Percentiles rank a stretch among this genome's conserved stretches.
Evolutionary conservation across 2,329 filamentous ascomycete species (phyloP).

Genomic region (Fonsecaea pedrosoi): DNA sequence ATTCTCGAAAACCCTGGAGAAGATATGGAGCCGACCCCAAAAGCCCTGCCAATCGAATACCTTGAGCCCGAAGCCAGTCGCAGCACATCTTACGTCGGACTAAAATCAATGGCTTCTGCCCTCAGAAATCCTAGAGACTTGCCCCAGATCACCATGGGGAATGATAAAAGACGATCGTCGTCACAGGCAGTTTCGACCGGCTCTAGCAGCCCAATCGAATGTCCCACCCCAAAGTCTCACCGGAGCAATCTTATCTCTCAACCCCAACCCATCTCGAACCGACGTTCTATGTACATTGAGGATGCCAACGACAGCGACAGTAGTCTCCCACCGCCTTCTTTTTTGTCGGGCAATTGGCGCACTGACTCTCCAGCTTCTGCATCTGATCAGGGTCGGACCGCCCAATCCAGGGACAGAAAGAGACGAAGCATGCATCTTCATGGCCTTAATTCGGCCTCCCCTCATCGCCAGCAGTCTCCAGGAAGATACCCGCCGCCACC

Average conservation of each 20-base stretch:
- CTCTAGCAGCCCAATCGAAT: slow-evolving; percentile 89
- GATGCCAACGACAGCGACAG: slow-evolving; percentile 89
- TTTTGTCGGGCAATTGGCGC: slow-evolving; percentile 72
- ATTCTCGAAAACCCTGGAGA: slow-evolving; percentile 29
- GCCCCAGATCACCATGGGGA: slow-evolving; percentile 50
- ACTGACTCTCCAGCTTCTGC: slow-evolving; percentile 85
- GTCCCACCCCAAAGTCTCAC: slow-evolving; percentile 87
- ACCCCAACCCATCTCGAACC: slow-evolving; percentile 67
- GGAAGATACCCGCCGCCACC: slow-evolving; percentile 76
- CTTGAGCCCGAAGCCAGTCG: slow-evolving; percentile 31
- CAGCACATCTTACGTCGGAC: slow-evolving; percentile 32
- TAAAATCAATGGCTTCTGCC: slow-evolving; percentile 61
- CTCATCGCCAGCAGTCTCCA: slow-evolving; percentile 86
- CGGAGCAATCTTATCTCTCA: slow-evolving; percentile 66
- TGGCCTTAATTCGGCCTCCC: slow-evolving; percentile 70
- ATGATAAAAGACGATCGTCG: slow-evolving; percentile 59
- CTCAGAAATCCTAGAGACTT: slow-evolving; percentile 61
- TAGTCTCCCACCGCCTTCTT: slow-evolving; percentile 80
- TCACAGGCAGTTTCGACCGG: slow-evolving; percentile 76
- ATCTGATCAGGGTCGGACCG: slow-evolving; percentile 74
- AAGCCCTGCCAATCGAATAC: slow-evolving; percentile 1
- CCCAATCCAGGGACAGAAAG: slow-evolving; percentile 82
- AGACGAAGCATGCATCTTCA: slow-evolving; percentile 85
- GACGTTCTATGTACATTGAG: slow-evolving; percentile 78
- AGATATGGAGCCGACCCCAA: slow-evolving; percentile 27